phyloP scores from a whole-genome alignment of 805 yeast genomes.

The Saccharomycopsis sp. region DNA sequence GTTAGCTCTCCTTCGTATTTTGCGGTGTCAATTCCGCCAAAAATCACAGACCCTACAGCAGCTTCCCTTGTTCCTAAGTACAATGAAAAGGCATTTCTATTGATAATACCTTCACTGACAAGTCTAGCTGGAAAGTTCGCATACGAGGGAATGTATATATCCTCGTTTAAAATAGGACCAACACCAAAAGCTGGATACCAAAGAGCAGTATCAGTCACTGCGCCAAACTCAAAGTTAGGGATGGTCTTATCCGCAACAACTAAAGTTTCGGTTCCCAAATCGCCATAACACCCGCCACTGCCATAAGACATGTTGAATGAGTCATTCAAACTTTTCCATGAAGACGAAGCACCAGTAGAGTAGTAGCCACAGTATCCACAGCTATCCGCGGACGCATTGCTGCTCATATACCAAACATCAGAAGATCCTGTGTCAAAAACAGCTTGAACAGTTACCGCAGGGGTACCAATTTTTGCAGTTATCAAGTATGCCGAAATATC shows the following conservation, averaged over 20 bases:
- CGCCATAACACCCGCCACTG: slow-evolving; percentile 10
- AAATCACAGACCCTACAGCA: slow-evolving; percentile 34
- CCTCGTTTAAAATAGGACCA: slow-evolving; percentile 10
- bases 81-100: slow-evolving; percentile 3
- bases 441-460: slow-evolving; percentile 22
- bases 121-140: slow-evolving; percentile 6
- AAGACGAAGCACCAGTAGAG: neutral
- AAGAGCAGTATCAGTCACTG: slow-evolving; percentile 2
- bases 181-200: slow-evolving; percentile 7
- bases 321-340: slow-evolving; percentile 6
- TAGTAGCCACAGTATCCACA: slow-evolving; percentile 9
- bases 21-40: slow-evolving; percentile 50
- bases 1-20: slow-evolving; percentile 38
- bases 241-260: slow-evolving; percentile 1
- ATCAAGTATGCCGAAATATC: slow-evolving; percentile 5
- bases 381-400: slow-evolving; percentile 1
- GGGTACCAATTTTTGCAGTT: slow-evolving; percentile 14
- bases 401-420: slow-evolving; percentile 27
- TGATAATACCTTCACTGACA: slow-evolving; percentile 3
- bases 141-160: slow-evolving; percentile 9
- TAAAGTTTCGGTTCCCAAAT: slow-evolving; percentile 11
- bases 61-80: slow-evolving; percentile 12
- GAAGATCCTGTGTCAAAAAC: slow-evolving; percentile 30
- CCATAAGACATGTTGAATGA: slow-evolving; percentile 10
- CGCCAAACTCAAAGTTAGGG: slow-evolving; percentile 6